Evolutionary conservation across 1,284 basidiomycete species (phyloP).

Genomic region (Pisolithus thermaeus): DNA sequence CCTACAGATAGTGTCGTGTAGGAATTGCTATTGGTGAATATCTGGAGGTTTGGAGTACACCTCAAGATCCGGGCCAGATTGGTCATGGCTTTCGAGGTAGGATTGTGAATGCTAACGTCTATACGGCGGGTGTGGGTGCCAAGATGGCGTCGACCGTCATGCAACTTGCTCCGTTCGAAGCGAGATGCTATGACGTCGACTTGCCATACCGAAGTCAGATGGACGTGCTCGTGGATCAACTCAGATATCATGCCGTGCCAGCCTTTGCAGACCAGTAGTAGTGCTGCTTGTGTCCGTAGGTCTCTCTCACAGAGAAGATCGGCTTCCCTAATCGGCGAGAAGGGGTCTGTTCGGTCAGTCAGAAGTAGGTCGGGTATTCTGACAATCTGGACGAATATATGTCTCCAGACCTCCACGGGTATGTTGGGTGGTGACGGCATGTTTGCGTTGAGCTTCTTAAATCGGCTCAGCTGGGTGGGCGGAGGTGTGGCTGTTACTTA

Average conservation of each 20-base stretch:
- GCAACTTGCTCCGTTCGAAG: conserved; percentile 26
- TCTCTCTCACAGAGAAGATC: conserved; percentile 16
- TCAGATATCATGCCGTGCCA: conserved; percentile 32
- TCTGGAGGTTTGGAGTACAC: conserved; percentile 33
- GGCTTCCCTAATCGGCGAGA: conserved; percentile 16
- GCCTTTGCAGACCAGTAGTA: conserved; percentile 27
- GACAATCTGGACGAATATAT: conserved; percentile 24
- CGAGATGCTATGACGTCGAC: conserved; percentile 27
- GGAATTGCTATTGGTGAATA: conserved; percentile 30
- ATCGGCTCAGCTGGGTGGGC: not conserved
- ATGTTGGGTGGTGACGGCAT: conserved; percentile 19
- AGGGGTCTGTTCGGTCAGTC: conserved; percentile 25
- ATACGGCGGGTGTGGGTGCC: conserved; percentile 34
- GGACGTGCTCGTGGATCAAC: conserved; percentile 35
- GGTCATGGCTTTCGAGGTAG: conserved; percentile 9
- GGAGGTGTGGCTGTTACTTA: not conserved
- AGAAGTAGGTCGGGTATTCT: conserved; percentile 18
- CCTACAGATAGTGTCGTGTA: conserved; percentile 20
- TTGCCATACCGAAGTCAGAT: conserved; percentile 30
- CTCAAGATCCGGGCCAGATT: conserved; percentile 32
- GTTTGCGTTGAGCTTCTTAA: not conserved
- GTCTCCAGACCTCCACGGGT: conserved; percentile 28
- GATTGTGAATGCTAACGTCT: conserved; percentile 34
- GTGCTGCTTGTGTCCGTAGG: conserved; percentile 10
- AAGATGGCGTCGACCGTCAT: conserved; percentile 19